Evolutionary conservation across 2,329 filamentous ascomycete species (phyloP).

Genomic region (Microsporum ferrugineum): DNA sequence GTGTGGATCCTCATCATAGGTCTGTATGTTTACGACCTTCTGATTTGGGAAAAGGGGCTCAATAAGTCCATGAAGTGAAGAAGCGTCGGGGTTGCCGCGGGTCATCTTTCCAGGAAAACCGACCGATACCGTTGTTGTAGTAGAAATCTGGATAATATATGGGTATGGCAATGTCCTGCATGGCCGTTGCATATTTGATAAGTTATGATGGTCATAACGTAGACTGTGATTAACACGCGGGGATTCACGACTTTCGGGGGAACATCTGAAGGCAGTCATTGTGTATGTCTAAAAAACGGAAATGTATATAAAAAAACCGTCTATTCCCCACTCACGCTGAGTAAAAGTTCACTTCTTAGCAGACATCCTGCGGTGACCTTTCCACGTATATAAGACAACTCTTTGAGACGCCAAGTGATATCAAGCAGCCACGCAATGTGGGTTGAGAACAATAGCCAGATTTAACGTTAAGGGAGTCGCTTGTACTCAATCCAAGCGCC

Average conservation of each 20-base stretch:
- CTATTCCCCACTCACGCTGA: background rate
- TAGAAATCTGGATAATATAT: conserved; percentile 7
- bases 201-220: conserved; percentile 5
- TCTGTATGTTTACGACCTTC: conserved; percentile 6
- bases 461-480: conserved; percentile 5
- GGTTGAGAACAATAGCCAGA: background rate
- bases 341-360: background rate
- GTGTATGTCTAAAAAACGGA: background rate
- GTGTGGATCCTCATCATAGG: conserved; percentile 21
- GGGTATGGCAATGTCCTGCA: conserved; percentile 7
- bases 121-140: conserved; percentile 9
- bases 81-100: conserved; percentile 4
- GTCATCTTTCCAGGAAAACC: background rate
- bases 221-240: background rate
- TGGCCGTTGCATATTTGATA: conserved; percentile 10
- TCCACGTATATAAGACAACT: background rate
- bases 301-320: background rate
- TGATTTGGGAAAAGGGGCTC: conserved; percentile 9
- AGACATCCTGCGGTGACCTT: background rate
- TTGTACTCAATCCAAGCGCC: background rate
- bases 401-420: conserved; percentile 1
- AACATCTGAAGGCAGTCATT: background rate
- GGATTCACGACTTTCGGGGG: background rate
- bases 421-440: background rate
- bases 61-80: conserved; percentile 8